Evolutionary conservation across 768 basidiomycete species (phyloP), one percentile per base, ranked within the genome.

Genomic region (Lactifluus pinguis): DNA sequence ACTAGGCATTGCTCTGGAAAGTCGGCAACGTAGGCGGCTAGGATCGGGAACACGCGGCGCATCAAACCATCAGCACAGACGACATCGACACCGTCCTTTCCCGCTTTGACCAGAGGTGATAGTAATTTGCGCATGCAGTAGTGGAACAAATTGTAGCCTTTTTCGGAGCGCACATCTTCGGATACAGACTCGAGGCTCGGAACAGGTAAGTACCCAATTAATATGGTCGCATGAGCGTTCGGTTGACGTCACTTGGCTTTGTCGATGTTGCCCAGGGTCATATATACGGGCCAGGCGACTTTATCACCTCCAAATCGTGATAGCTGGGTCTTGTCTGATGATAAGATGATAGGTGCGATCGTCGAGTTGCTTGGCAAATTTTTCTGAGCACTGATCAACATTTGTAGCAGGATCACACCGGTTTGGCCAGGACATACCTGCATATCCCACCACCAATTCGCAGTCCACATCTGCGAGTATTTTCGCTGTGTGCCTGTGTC

Each of bases 261-360:
- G 2, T 19, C 9, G 1, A 51, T 51, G 13, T 51, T 51, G 3
- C 69, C 71, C 21, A 73, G 64, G 0, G 69, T 68, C 0, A 73
- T 25, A 50, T 73, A 74, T 3, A 74, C 65, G 2, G 73, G 72
- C 53, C 68, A 71, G 15, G 69, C 71, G 3, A 42, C n/a, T 29
- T 68, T 49, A n/a, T 68, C 34, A 2, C 50, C 34, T 0, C 17
- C 8, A 36, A 51, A 51, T 6, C 1, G 9, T 1, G 50, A 19
- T 2, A 51, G 19, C 1, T 36, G 17, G 8, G 50, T 51, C 6
- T 51, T 51, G 6, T 51, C 36, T 0, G n/a, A 21, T 1, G 50
- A 6, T 2, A 51, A 9, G 13, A 51, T 51, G 19, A 19, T 2
- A 5, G 36, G 50, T 1, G 32, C 15, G 14, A 34, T 4, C 3